Base-by-base conservation (phyloP, 768 basidiomycete species). In the Hemileccinum impolitum region DNA sequence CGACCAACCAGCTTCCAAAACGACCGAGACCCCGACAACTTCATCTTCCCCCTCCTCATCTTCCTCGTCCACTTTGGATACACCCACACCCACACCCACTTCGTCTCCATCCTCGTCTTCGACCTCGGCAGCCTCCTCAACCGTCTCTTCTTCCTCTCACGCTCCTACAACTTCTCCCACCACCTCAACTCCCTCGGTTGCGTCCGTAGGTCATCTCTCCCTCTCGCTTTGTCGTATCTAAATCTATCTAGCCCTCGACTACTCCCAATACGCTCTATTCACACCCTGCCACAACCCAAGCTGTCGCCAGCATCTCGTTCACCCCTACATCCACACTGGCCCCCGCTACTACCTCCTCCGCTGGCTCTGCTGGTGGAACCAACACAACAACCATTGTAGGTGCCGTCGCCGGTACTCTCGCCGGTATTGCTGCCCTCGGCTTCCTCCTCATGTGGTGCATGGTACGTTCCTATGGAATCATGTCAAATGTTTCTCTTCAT, bases 401-500 rank as follows among this genome's bases (percentile, higher is more conserved):
- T 12, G 79, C 75, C 36, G 62, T 82, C 32, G 74, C 70, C 21
- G 81, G 75, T 12, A 73, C 69, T 25, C 56, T 82, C 2, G 60
- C 70, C 5, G 79, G 71, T 17, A 52, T 80, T 25, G 72, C 72
- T 9, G 59, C 50, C 35, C 50, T 69, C 23, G 62, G 70, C 25
- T 70, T 79, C 50, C 61, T 72, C 9, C 47, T 79, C 48, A 71
- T 70, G 43, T 80, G 73, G 68, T 71, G 75, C 54, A 50, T 80
- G 50, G 80, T 79, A 51, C 57, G 77, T 56, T 36, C 30, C 1
- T 37, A 32, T 47, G 3, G 2, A 4, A 14, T 19, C 13, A 8
- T 18, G 2, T 23, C 23, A 12, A 36, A 10, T 30, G 7, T 50
- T 28, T 35, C 47, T 34, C 23, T 47, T 45, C 47, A 50, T 23